Evolutionary conservation across 352 stramenopile genomes (phyloP), one percentile per base, ranked within the genome.

Genomic region (Phytophthora sojae): DNA sequence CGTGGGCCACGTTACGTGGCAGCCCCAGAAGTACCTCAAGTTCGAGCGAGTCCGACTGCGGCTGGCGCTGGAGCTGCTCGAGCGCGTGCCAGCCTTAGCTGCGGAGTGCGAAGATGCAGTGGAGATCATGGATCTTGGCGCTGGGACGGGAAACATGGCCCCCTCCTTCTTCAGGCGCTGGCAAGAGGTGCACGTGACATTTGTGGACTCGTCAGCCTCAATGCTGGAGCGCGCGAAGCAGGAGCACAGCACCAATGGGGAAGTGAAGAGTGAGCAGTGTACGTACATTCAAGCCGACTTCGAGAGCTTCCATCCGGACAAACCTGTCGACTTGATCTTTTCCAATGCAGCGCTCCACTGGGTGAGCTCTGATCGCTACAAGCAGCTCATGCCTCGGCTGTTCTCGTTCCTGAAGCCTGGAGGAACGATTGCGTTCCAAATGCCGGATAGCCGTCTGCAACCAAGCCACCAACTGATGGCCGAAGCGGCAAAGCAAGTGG

Each of bases 341-440:
- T 88, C 85, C 14, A 94, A 94, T 51, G 83, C 87, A 0, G 85
- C 85, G 9, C 39, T 93, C 30, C 87, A 94, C 39, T 94, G 85
- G 87, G 82, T 92, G 23, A 79, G 57, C 29, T 45, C 75, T 1
- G 85, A 93, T 4, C 64, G 70, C 6, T 83, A 95, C 61, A 55
- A 67, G 35, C 44, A 47, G 9, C 73, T 93, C 15, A 56, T 95
- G 8, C 81, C 81, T 0, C 65, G 66, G 7, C 73, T 95, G n/a
- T 73, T 85, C 30, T 79, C 79, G 21, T 81, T 83, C 45, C 55
- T 95, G 17, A 92, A 92, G 60, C 85, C 83, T 44, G 87, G 83
- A n/a, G 87, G 87, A 5, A 76, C 81, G 35, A 61, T 95, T 14
- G 84, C 84, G 7, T 89, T 93, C 62, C 87, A 93, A 65, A 93